Percentiles rank a stretch among this genome's conserved stretches.
Conservation (phyloP, 176 grass and related monocot species). For the Eragrostis curvula region DNA sequence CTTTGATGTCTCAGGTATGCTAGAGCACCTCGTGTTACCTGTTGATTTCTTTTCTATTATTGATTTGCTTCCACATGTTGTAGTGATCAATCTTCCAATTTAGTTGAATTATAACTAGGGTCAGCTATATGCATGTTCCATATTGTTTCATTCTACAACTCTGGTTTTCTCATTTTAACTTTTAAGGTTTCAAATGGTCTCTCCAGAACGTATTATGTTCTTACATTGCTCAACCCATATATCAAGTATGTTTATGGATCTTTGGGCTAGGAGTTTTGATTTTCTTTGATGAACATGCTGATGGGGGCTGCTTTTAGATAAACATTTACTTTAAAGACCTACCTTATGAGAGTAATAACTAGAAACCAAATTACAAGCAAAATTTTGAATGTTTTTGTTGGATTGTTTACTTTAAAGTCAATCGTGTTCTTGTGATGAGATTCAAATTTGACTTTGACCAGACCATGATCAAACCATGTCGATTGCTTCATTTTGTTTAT, state of each 20-base stretch:
- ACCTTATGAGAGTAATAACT: neutral
- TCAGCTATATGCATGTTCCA: neutral
- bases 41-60: neutral
- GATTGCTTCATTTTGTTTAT: conserved; percentile 50
- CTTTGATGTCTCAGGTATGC: conserved; percentile 97
- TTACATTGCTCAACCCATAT: neutral
- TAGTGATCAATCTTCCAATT: neutral
- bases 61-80: conserved; percentile 7
- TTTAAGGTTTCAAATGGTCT: neutral
- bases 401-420: neutral
- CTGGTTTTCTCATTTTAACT: conserved; percentile 2
- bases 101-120: conserved; percentile 43
- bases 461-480: neutral
- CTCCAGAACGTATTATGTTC: too few relatives aligned
- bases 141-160: conserved; percentile 14
- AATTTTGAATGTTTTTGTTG: neutral
- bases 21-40: conserved; percentile 53
- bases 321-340: neutral
- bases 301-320: neutral
- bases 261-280: neutral
- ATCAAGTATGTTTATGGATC: conserved; percentile 9
- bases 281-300: conserved; percentile 5
- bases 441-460: neutral
- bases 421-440: neutral
- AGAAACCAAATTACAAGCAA: neutral